phyloP scores from a whole-genome alignment of 345 rosid species.

The rapeseed (Brassica napus) region Da-Ae NC_063450.1:52747001-52747500 shows the following conservation, averaged over 20 bases:
- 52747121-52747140: not conserved
- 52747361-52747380: not conserved
- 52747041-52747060: not conserved
- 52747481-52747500: no score
- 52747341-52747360: not conserved
- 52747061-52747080: not conserved
- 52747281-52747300: not conserved
- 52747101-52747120: not conserved
- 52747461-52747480: no score
- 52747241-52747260: not conserved
- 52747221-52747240: not conserved
- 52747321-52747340: not conserved
- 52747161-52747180: not conserved
- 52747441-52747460: no score
- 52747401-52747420: no score
- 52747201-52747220: not conserved
- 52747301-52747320: not conserved
- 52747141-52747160: not conserved
- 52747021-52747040: not conserved
- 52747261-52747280: not conserved
- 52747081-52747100: not conserved
- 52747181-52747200: not conserved
- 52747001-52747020: constrained; percentile 16
- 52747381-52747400: no score
- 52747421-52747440: no score